Evolutionary conservation across 2,329 filamentous ascomycete genomes (phyloP).

Genomic region (Aureobasidium lini): DNA sequence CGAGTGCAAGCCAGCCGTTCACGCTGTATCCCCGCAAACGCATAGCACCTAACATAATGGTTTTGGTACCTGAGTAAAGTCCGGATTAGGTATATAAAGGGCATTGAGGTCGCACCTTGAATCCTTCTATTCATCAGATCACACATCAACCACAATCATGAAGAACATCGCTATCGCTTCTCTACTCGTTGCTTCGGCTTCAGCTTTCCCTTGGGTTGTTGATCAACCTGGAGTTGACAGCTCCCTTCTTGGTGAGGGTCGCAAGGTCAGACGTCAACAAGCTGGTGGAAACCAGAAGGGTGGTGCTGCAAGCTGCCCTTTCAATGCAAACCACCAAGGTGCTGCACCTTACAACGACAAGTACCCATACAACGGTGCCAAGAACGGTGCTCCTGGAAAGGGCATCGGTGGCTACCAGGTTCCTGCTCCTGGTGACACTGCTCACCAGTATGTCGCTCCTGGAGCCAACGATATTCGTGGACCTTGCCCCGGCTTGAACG

Average conservation of each 20-base stretch:
- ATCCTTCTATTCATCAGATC: not conserved
- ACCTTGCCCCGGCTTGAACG: slow-evolving; percentile 36
- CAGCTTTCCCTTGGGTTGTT: slow-evolving; percentile 34
- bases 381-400: slow-evolving; percentile 35
- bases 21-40: not conserved
- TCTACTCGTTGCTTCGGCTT: slow-evolving; percentile 22
- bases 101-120: not conserved
- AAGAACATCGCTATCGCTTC: slow-evolving; percentile 20
- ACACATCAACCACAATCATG: slow-evolving; percentile 17
- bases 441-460: slow-evolving; percentile 32
- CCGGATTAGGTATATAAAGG: not conserved
- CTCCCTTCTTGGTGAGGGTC: slow-evolving; percentile 21
- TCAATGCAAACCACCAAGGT: slow-evolving; percentile 33
- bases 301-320: slow-evolving; percentile 28
- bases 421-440: slow-evolving; percentile 34
- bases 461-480: slow-evolving; percentile 34
- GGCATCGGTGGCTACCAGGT: slow-evolving; percentile 38
- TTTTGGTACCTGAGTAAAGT: not conserved
- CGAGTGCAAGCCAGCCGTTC: not conserved
- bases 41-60: not conserved
- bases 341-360: slow-evolving; percentile 28
- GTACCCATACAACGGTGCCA: slow-evolving; percentile 36
- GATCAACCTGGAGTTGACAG: slow-evolving; percentile 31
- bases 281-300: slow-evolving; percentile 22
- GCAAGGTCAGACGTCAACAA: slow-evolving; percentile 26